Base-by-base conservation (phyloP, 257 asterid species). In the Agastache rugosa region DNA sequence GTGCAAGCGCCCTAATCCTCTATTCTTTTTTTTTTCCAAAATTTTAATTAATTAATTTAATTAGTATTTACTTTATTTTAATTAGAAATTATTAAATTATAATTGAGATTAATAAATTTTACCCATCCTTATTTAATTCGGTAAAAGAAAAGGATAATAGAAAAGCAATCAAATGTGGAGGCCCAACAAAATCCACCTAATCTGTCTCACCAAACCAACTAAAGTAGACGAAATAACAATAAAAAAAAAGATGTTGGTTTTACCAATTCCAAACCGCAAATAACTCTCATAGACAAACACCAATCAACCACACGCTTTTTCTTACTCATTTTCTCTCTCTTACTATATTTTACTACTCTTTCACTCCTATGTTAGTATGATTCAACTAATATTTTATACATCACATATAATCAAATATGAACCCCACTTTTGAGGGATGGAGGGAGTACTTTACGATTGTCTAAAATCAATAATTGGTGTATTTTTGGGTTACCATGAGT, bases 191-290 rank as follows among this genome's bases (percentile, higher is more conserved):
- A 34, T 61, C 42, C 42, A 70, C 75, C 75, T 22, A 55, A 23
- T 70, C 54, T 37, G 27, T 74, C 29, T 63, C 37, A 51, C 72
- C 78, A 67, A 53, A 48, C 35, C 59, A 74, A 51, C 72, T 54
- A 53, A 74, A 53, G 34, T 74, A 64, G 63, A 65, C 72, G 35
- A 12, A 23, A 69, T 42, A 2, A 12, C 31, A 22, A 54, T n/a
- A 34, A 6, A 34, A 34, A 3, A 19, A 20, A 19, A 19, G 29
- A 8, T 20, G 14, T 19, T 54, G 12, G 60, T 54, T 54, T 53
- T 54, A 19, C 29, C 61, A 20, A 54, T 54, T 54, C 31, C 61
- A 54, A 54, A 1, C 61, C 34, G 22, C 59, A 54, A 54, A 54
- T 5, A 55, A 55, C 35, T 55, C 62, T 20, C 35, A 29, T 55